Evolutionary conservation across 2,329 filamentous ascomycete genomes (phyloP).

Genomic region (Ophiostoma ulmi): DNA sequence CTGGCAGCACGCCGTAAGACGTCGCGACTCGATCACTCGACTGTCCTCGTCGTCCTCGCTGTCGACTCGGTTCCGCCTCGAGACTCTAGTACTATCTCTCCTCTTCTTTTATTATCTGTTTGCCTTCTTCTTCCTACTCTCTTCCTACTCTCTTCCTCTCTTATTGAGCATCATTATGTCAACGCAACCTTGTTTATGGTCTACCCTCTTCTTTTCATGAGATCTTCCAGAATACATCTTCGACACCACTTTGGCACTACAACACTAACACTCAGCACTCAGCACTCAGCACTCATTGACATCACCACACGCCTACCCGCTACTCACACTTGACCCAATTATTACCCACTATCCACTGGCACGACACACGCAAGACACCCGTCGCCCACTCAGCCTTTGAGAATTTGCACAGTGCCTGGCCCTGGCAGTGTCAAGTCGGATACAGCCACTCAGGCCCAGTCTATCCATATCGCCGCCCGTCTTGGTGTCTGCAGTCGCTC

Average conservation of each 20-base stretch:
- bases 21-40: conserved; percentile 5
- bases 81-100: not conserved
- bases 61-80: not conserved
- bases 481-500: not conserved
- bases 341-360: conserved; percentile 17
- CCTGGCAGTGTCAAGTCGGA: not conserved
- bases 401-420: conserved; percentile 11
- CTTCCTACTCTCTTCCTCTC: not conserved
- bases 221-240: not conserved
- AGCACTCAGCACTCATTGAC: no score
- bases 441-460: not conserved
- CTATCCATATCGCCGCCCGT: conserved; percentile 3
- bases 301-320: conserved; percentile 13
- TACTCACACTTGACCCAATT: conserved; percentile 12
- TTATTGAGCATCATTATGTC: not conserved
- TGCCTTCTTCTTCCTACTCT: not conserved
- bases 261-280: no score
- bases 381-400: conserved; percentile 7
- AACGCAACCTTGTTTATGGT: no score
- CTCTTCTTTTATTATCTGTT: not conserved
- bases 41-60: no score
- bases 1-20: not conserved
- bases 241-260: not conserved
- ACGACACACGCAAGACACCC: conserved; percentile 17
- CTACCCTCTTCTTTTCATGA: not conserved